phyloP scores from a whole-genome alignment of 768 basidiomycete genomes.

The Boletales sp. region DNA sequence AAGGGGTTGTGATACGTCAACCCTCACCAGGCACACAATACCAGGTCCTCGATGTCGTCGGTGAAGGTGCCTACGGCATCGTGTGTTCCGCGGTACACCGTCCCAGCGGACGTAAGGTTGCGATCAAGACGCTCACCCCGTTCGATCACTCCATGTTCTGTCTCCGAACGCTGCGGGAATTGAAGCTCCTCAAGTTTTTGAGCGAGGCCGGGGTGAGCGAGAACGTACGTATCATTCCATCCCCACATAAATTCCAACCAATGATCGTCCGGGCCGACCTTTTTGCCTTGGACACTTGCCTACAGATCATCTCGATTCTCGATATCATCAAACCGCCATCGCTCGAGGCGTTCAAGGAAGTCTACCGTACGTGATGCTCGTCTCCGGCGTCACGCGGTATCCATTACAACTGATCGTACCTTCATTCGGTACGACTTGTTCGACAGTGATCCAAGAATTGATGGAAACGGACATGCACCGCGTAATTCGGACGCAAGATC shows the following conservation, averaged over 20 bases:
- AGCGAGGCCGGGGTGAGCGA: slow-evolving; percentile 88
- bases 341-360: slow-evolving; percentile 83
- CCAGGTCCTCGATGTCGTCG: slow-evolving; percentile 82
- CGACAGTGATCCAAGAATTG: slow-evolving; percentile 79
- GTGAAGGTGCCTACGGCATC: slow-evolving; percentile 92
- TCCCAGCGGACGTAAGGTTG: slow-evolving; percentile 86
- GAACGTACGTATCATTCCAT: slow-evolving; percentile 49
- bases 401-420: slow-evolving; percentile 1
- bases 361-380: slow-evolving; percentile 53
- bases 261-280: background rate
- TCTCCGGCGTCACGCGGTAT: background rate
- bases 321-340: slow-evolving; percentile 83
- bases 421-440: background rate
- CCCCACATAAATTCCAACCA: background rate
- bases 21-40: slow-evolving; percentile 63
- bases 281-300: background rate
- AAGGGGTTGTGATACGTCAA: background rate
- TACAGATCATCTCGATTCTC: slow-evolving; percentile 82
- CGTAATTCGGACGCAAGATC: slow-evolving; percentile 91
- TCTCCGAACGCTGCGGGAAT: slow-evolving; percentile 82
- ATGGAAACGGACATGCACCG: slow-evolving; percentile 98
- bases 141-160: slow-evolving; percentile 97
- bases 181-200: slow-evolving; percentile 79
- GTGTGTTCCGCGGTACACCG: slow-evolving; percentile 91
- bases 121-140: slow-evolving; percentile 94